These are phyloP conservation scores for Bjerkandera adusta DNA, from an alignment of 1,284 basidiomycete genomes.

Conservation along the genomic window DNA sequence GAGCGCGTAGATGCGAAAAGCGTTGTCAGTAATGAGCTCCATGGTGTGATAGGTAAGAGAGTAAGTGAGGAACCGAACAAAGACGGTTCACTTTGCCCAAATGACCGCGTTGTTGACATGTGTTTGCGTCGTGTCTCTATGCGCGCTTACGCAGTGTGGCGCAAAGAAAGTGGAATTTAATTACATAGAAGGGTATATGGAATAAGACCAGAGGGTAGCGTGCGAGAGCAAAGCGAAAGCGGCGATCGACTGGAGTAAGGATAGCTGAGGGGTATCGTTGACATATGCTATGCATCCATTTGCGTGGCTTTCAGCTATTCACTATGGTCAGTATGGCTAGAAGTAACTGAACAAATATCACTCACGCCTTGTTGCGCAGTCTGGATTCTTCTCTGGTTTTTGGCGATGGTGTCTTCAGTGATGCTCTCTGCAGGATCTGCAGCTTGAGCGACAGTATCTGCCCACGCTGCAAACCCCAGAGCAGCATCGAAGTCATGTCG, in stretches of 20 bases:
- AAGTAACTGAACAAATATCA: no score
- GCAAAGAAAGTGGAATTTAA: no score
- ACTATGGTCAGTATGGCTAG: no score
- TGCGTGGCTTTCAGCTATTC: no score
- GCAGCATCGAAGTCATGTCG: slow-evolving; percentile 20
- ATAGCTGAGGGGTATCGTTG: no score
- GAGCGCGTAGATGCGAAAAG: neutral
- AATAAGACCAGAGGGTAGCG: no score
- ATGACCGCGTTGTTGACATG: slow-evolving; percentile 1
- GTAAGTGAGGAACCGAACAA: neutral
- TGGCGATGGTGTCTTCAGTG: slow-evolving; percentile 2
- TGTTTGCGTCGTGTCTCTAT: slow-evolving; percentile 3
- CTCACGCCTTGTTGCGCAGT: no score
- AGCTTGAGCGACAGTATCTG: neutral
- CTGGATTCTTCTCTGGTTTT: slow-evolving; percentile 1
- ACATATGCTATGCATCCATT: no score
- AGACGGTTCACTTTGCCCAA: neutral
- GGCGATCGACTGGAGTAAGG: no score
- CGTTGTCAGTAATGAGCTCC: neutral
- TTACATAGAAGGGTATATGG: no score
- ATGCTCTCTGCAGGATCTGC: slow-evolving; percentile 1
- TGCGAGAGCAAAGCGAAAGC: no score
- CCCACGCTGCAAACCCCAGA: slow-evolving; percentile 24
- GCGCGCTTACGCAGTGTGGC: no score
- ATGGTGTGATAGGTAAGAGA: neutral